These are phyloP conservation scores for Melocanna baccifera DNA, from an alignment of 176 grass and related monocot genomes.

Conservation along the genomic window DNA sequence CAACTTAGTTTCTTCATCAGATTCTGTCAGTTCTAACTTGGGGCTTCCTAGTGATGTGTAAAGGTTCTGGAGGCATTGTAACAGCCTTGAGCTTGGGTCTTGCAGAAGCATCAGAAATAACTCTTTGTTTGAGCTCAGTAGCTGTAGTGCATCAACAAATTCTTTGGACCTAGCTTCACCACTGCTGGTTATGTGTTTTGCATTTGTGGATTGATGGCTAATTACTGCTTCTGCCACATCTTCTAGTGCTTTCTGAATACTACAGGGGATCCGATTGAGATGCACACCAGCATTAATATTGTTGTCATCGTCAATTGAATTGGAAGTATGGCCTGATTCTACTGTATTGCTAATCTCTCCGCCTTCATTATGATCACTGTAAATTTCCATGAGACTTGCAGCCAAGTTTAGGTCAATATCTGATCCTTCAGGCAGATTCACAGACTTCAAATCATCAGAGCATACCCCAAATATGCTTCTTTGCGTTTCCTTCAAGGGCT, in stretches of 20 bases:
- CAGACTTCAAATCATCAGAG: slow-evolving; percentile 38
- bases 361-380: slow-evolving; percentile 41
- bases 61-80: slow-evolving; percentile 53
- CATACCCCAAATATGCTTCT: slow-evolving; percentile 31
- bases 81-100: slow-evolving; percentile 63
- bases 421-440: slow-evolving; percentile 41
- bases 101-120: slow-evolving; percentile 66
- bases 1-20: slow-evolving; percentile 28
- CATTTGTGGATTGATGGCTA: slow-evolving; percentile 46
- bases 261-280: slow-evolving; percentile 29
- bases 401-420: slow-evolving; percentile 66
- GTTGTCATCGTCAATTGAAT: slow-evolving; percentile 21
- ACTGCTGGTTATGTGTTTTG: slow-evolving; percentile 17
- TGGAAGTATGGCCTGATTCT: slow-evolving; percentile 19
- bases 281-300: slow-evolving; percentile 24
- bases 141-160: slow-evolving; percentile 52
- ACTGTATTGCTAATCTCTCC: slow-evolving; percentile 25
- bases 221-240: slow-evolving; percentile 60
- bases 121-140: slow-evolving; percentile 60
- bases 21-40: slow-evolving; percentile 25
- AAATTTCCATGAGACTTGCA: slow-evolving; percentile 56
- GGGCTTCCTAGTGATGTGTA: slow-evolving; percentile 44
- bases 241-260: slow-evolving; percentile 67
- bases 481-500: slow-evolving; percentile 41
- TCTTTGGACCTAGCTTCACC: slow-evolving; percentile 49